These are phyloP conservation scores for Purpureocillium lavendulum DNA, from an alignment of 2,329 filamentous ascomycete genomes.

Conservation along the genomic window DNA sequence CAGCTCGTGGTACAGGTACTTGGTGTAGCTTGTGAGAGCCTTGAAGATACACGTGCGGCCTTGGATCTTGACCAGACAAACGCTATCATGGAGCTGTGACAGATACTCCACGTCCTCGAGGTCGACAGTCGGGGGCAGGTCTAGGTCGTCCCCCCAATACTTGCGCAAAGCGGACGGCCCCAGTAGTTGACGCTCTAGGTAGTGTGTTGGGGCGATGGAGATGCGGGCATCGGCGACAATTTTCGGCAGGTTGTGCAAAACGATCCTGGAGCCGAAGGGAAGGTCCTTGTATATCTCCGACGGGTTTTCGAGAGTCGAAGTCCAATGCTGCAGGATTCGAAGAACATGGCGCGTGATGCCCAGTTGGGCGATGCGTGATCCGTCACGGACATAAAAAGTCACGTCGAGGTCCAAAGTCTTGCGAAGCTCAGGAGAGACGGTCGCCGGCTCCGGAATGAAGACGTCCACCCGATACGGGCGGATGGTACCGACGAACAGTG, in stretches of 20 bases:
- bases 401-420: conserved; percentile 36
- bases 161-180: conserved; percentile 30
- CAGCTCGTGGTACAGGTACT: conserved; percentile 55
- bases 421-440: conserved; percentile 31
- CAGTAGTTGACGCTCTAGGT: conserved; percentile 44
- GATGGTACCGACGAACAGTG: conserved; percentile 37
- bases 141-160: conserved; percentile 33
- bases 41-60: conserved; percentile 45
- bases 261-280: conserved; percentile 50
- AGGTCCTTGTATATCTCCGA: conserved; percentile 30
- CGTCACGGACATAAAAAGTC: conserved; percentile 48
- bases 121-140: conserved; percentile 38
- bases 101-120: conserved; percentile 41
- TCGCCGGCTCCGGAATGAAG: conserved; percentile 43
- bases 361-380: conserved; percentile 34
- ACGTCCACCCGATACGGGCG: conserved; percentile 49
- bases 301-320: conserved; percentile 20
- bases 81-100: conserved; percentile 49
- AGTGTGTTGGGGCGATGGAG: conserved; percentile 38
- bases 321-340: conserved; percentile 45
- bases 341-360: conserved; percentile 46
- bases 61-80: conserved; percentile 42
- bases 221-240: conserved; percentile 38
- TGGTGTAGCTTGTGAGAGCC: conserved; percentile 46
- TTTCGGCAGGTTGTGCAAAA: conserved; percentile 41